phyloP scores from a whole-genome alignment of 2,329 filamentous ascomycete genomes.

The Cercospora canescens region DNA sequence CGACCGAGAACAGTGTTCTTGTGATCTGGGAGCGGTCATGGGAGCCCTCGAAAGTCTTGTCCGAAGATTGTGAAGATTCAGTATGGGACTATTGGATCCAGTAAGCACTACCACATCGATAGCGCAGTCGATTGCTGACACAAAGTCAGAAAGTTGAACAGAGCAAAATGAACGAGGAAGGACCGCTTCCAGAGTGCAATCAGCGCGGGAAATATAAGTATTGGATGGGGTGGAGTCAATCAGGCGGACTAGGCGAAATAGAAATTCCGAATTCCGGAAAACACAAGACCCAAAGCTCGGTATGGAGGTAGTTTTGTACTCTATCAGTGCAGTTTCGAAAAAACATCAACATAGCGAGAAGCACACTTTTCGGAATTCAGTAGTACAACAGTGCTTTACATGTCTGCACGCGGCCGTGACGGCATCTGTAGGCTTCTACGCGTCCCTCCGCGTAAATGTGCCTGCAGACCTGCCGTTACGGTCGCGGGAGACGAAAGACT shows the following conservation, averaged over 20 bases:
- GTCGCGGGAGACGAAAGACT: slow-evolving; percentile 5
- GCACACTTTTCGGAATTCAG: slow-evolving; percentile 7
- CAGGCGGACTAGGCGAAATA: background rate
- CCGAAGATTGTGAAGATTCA: background rate
- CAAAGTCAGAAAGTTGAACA: background rate
- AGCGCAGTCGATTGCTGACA: background rate
- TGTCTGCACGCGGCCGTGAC: slow-evolving; percentile 2
- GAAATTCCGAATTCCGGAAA: background rate
- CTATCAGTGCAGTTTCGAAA: too few species aligned
- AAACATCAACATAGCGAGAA: slow-evolving; percentile 8
- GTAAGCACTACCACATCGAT: background rate
- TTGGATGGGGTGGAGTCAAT: background rate
- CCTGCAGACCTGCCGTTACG: slow-evolving; percentile 7
- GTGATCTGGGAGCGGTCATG: background rate
- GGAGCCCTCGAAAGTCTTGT: background rate
- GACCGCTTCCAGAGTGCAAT: background rate
- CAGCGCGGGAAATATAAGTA: background rate
- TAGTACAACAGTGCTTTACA: background rate
- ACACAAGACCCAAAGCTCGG: background rate
- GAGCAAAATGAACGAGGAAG: background rate
- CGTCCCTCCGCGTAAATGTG: too few species aligned
- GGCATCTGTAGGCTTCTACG: background rate
- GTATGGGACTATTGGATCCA: background rate
- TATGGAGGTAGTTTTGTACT: background rate
- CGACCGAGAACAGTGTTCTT: background rate